phyloP scores from a whole-genome alignment of 192 early-diverging fungal genomes.

The Martensiomyces pterosporus region DNA sequence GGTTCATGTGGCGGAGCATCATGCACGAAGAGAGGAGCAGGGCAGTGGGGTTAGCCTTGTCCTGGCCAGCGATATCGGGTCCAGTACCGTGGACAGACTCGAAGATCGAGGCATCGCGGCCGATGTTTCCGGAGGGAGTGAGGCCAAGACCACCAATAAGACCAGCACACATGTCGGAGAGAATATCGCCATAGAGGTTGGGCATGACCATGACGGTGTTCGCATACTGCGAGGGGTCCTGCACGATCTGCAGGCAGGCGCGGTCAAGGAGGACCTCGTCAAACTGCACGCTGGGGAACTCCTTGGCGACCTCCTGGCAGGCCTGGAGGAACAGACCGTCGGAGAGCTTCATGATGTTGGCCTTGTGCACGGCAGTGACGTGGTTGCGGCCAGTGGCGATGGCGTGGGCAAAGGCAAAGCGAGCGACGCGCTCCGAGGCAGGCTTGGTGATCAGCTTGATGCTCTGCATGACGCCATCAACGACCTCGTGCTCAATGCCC shows the following conservation, averaged over 20 bases:
- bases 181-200: conserved; percentile 99
- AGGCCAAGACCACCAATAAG: conserved; percentile 97
- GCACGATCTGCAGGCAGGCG: conserved; percentile 91
- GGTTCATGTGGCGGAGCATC: conserved; percentile 97
- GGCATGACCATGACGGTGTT: conserved; percentile 99
- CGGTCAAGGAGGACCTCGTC: conserved; percentile 91
- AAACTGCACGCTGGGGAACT: conserved; percentile 90
- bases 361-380: conserved; percentile 99
- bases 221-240: conserved; percentile 85
- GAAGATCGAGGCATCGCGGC: conserved; percentile 95
- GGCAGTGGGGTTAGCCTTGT: conserved; percentile 94
- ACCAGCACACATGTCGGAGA: conserved; percentile 96
- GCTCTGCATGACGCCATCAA: conserved; percentile 96
- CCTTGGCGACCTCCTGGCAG: conserved; percentile 84
- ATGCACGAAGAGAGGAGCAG: conserved; percentile 91
- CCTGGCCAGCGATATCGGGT: conserved; percentile 97
- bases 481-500: conserved; percentile 95
- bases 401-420: conserved; percentile 95
- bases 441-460: conserved; percentile 99
- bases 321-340: conserved; percentile 96
- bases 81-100: conserved; percentile 94
- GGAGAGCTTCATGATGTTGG: conserved; percentile 92
- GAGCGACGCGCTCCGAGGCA: conserved; percentile 84
- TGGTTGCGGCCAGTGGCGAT: conserved; percentile 81
- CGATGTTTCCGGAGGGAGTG: conserved; percentile 99